A percentile compares a stretch with the other conserved stretches of the same genome.
phyloP scores from a whole-genome alignment of 2,329 filamentous ascomycete species.

The Trichoderma koningiopsis region DNA sequence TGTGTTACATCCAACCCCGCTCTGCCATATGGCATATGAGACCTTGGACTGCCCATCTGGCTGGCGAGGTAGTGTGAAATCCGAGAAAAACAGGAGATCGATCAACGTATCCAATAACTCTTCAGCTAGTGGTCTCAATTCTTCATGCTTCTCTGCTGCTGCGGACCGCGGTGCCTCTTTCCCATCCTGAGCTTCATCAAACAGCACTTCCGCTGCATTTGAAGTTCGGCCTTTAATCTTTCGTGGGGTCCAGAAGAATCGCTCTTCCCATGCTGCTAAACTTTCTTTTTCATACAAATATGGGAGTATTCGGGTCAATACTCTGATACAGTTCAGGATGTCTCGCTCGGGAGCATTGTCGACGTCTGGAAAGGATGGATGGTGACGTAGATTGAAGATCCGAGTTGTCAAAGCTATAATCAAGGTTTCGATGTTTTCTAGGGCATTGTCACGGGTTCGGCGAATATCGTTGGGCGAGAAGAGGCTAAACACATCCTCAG shows the following conservation, averaged over 20 bases:
- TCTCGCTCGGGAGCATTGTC: constrained; percentile 83
- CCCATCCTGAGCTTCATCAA: constrained; percentile 70
- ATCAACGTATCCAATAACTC: constrained; percentile 88
- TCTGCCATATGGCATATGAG: constrained; percentile 96
- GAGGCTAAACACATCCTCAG: constrained; percentile 94
- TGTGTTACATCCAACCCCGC: constrained; percentile 92
- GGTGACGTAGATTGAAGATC: constrained; percentile 78
- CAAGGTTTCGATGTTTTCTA: constrained; percentile 88
- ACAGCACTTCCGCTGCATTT: constrained; percentile 73
- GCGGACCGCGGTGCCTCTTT: constrained; percentile 51
- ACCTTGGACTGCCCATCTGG: constrained; percentile 75
- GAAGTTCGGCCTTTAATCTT: constrained; percentile 70
- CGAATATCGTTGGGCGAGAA: constrained; percentile 89
- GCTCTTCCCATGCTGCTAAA: constrained; percentile 82
- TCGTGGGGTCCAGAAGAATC: constrained; percentile 85
- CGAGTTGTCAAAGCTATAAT: constrained; percentile 82
- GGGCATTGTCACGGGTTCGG: constrained; percentile 78
- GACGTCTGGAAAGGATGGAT: constrained; percentile 85
- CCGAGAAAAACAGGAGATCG: constrained; percentile 88
- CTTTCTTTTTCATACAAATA: constrained; percentile 90
- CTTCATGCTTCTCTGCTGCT: constrained; percentile 68
- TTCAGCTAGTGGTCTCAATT: constrained; percentile 84
- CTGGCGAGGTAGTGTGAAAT: constrained; percentile 79
- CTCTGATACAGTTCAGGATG: constrained; percentile 91
- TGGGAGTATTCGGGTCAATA: constrained; percentile 85